A percentile compares a stretch with the other conserved stretches of the same genome.
Conservation (phyloP, 106 monocot species). For the Acanthochlamys bracteata region DNA sequence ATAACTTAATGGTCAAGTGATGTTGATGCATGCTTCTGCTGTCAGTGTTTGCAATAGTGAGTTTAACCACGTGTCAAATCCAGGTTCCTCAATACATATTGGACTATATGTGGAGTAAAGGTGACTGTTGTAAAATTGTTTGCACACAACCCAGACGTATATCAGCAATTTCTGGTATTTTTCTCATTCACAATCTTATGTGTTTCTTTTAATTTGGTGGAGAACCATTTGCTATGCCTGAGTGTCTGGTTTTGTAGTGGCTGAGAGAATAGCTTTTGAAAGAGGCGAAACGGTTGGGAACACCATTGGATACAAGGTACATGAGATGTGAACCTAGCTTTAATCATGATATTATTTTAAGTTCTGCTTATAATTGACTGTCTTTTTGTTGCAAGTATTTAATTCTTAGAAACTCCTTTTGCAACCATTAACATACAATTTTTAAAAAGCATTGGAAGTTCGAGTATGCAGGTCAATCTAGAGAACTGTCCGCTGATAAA, state of each 20-base stretch:
- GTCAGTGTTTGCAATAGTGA: background rate
- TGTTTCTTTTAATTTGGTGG: background rate
- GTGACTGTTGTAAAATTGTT: constrained; percentile 74
- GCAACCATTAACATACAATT: background rate
- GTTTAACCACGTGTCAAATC: background rate
- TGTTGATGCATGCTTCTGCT: background rate
- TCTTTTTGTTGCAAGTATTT: background rate
- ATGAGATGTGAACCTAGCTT: no score
- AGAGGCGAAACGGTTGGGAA: constrained; percentile 92
- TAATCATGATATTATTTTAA: no score
- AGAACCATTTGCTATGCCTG: constrained; percentile 4
- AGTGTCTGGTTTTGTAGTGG: constrained; percentile 48
- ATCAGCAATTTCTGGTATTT: constrained; percentile 88
- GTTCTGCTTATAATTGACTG: no score
- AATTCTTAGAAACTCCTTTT: background rate
- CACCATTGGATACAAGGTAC: constrained; percentile 95
- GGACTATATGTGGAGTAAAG: constrained; percentile 85
- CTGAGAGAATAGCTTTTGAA: constrained; percentile 91
- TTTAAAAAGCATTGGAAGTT: background rate
- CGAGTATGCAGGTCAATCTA: no score
- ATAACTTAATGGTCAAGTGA: background rate
- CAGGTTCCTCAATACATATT: constrained; percentile 98
- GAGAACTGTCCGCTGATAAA: no score
- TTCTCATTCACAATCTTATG: background rate
- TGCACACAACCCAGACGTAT: constrained; percentile 96